phyloP scores from a whole-genome alignment of 2,329 filamentous ascomycete species.

The Colletotrichum spinosum region DNA sequence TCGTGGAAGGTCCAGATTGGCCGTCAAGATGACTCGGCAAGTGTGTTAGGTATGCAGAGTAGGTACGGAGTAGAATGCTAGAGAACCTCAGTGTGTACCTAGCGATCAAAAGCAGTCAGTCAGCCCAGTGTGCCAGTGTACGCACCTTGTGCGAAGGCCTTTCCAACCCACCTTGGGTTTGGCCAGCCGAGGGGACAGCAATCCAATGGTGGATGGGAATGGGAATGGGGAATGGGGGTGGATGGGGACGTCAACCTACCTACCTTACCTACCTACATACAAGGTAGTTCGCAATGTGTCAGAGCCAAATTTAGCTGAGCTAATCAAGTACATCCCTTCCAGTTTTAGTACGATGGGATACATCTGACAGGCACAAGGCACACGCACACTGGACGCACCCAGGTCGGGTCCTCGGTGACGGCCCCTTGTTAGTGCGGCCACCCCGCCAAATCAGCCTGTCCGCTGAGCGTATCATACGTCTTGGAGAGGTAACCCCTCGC shows the following conservation, averaged over 20 bases:
- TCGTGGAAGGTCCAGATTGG: conserved; percentile 14
- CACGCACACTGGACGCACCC: background rate
- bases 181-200: too few relatives aligned
- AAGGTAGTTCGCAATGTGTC: too few relatives aligned
- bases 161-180: too few relatives aligned
- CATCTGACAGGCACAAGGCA: background rate
- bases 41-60: conserved; percentile 14
- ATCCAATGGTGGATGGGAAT: too few relatives aligned
- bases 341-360: background rate
- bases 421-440: conserved; percentile 29
- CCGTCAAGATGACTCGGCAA: conserved; percentile 29
- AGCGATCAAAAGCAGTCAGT: too few relatives aligned
- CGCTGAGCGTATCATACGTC: conserved; percentile 17
- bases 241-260: too few relatives aligned
- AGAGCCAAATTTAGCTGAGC: too few relatives aligned
- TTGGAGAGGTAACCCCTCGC: conserved; percentile 19
- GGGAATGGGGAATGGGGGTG: too few relatives aligned
- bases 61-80: conserved; percentile 32
- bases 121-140: too few relatives aligned
- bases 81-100: conserved; percentile 24
- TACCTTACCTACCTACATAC: too few relatives aligned
- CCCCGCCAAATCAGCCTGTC: background rate
- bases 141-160: too few relatives aligned
- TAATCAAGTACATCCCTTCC: too few relatives aligned
- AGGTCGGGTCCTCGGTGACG: conserved; percentile 16